A percentile compares a stretch with the other conserved stretches of the same genome.
phyloP scores from a whole-genome alignment of 202 grass and related monocot genomes.

The Sporobolus alterniflorus region DNA sequence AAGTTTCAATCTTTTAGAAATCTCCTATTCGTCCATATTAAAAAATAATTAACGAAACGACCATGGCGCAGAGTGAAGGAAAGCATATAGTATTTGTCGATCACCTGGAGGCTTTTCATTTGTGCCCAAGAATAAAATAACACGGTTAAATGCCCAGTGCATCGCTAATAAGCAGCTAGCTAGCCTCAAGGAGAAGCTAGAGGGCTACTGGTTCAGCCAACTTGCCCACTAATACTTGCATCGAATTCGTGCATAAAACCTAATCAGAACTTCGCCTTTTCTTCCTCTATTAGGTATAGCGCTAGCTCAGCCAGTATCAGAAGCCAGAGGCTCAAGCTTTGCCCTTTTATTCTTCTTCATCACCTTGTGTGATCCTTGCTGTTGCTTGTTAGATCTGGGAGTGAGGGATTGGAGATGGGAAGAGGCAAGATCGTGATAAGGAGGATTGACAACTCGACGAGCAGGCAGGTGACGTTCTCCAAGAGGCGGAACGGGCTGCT shows the following conservation, averaged over 20 bases:
- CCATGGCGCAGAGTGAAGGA: background rate
- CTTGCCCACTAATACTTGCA: slow-evolving; percentile 38
- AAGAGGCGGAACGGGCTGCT: slow-evolving; percentile 59
- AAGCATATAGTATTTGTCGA: background rate
- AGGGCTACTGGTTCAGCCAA: slow-evolving; percentile 28
- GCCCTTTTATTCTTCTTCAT: background rate
- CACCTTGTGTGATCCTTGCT: background rate
- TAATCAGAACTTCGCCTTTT: slow-evolving; percentile 31
- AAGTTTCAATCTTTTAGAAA: background rate
- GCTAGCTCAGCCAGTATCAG: slow-evolving; percentile 7
- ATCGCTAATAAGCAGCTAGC: background rate
- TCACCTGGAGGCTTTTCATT: slow-evolving; percentile 27
- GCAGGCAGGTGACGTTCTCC: slow-evolving; percentile 68
- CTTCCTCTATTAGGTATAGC: slow-evolving; percentile 32
- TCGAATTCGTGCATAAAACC: slow-evolving; percentile 48
- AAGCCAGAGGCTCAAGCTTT: background rate
- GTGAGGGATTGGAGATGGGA: slow-evolving; percentile 31
- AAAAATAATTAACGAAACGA: background rate
- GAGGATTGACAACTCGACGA: slow-evolving; percentile 66
- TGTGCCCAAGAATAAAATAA: slow-evolving; percentile 25
- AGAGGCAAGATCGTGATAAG: slow-evolving; percentile 63
- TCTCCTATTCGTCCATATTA: background rate
- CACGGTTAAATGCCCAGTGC: background rate
- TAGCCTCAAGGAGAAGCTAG: slow-evolving; percentile 26
- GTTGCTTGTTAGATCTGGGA: slow-evolving; percentile 27